Base-by-base conservation (phyloP, 2,329 filamentous ascomycete genomes). In the Knufia petricola region DNA sequence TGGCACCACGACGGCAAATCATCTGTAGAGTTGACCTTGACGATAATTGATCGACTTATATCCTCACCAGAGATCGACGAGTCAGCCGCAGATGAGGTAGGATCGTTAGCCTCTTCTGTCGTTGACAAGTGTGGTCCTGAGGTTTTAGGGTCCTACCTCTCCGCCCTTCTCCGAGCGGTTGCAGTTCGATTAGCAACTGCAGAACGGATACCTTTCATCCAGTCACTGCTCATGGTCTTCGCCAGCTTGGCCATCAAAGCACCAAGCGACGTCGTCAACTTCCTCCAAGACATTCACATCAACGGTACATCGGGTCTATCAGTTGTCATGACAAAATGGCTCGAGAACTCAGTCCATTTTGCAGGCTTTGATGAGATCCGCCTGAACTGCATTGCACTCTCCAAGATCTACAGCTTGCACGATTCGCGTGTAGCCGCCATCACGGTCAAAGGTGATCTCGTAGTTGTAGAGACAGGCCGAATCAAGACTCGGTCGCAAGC, bases 351-450 rank as follows among this genome's bases (percentile, higher is more conserved):
- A 3, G 79, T 94, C 66, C 94, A 85, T 66, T 98, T 98, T 68
- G 88, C 88, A n/a, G 92, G 92, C 10, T 98, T 95, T 59, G 89
- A 96, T 60, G 90, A 95, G 66, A 96, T 96, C 59, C 80, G 89
- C 58, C 87, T 95, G 66, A 98, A 96, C 61, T 87, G 95, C 51
- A 90, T 95, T 58, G 92, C 92, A 4, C 76, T 98, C 2, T 89
- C 88, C 0, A 95, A 94, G 62, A 73, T 98, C 2, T 96, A 92
- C 65, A 82, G 83, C 48, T 76, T 98, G 15, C 84, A 92, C 61
- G 90, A 96, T 60, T 72, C 81, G 8, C 83, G 90, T 26, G 67
- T 98, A 26, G 72, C 78, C 10, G 81, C 87, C 60, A 87, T 89
- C 2, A 79, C 81, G 62, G 90, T 95, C 57, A 94, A 90, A 70